phyloP scores from a whole-genome alignment of 257 asterid genomes.

The Nicotiana tabacum region DNA sequence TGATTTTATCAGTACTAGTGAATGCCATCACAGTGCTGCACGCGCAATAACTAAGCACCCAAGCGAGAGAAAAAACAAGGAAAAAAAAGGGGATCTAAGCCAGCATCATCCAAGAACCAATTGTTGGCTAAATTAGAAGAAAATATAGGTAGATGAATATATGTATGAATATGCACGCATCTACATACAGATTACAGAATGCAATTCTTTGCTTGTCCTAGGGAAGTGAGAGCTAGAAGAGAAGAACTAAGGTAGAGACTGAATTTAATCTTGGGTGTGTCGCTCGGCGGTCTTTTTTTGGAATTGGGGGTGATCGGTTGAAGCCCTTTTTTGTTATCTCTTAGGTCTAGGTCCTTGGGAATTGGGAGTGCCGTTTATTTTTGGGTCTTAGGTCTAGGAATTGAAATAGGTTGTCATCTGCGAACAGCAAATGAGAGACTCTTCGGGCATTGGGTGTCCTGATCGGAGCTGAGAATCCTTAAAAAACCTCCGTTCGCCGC shows the following conservation, averaged over 20 bases:
- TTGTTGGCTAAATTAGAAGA: neutral
- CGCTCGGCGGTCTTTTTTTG: too few species aligned
- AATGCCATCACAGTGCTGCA: neutral
- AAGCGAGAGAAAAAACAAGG: neutral
- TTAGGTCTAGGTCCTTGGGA: too few species aligned
- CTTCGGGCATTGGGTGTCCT: too few species aligned
- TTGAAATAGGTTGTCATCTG: too few species aligned
- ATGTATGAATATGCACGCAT: neutral
- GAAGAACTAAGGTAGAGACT: neutral
- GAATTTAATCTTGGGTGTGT: neutral
- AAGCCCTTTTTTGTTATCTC: too few species aligned
- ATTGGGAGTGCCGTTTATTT: too few species aligned
- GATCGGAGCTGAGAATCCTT: too few species aligned
- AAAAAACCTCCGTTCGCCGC: too few species aligned
- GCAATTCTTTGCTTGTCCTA: neutral
- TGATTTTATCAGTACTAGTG: neutral
- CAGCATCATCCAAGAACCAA: constrained; percentile 12
- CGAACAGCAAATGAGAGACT: too few species aligned
- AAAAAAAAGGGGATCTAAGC: neutral
- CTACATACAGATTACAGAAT: constrained; percentile 3
- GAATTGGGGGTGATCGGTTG: too few species aligned
- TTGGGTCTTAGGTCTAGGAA: too few species aligned
- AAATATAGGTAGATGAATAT: neutral
- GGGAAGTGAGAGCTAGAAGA: neutral
- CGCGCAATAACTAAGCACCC: neutral